These are phyloP conservation scores for Cyclospora cayetanensis DNA, from an alignment of 169 alveolate species.

Conservation along the genomic window DNA sequence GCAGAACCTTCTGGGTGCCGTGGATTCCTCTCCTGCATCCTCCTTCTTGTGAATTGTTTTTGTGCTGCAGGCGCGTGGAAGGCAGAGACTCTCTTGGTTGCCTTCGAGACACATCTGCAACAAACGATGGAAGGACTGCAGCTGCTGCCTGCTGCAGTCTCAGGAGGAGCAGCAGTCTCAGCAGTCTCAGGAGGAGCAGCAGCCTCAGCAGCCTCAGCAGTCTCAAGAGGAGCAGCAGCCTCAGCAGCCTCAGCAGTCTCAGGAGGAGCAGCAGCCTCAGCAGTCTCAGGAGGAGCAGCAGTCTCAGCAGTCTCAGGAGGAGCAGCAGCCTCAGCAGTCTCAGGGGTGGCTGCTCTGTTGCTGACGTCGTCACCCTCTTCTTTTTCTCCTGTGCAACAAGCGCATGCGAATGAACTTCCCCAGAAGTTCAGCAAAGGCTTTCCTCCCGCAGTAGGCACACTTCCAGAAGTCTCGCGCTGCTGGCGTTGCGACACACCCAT, in stretches of 20 bases:
- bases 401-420: background rate
- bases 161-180: background rate
- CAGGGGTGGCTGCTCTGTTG: background rate
- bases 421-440: background rate
- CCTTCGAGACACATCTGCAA: background rate
- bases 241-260: background rate
- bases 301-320: background rate
- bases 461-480: background rate
- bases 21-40: background rate
- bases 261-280: background rate
- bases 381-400: background rate
- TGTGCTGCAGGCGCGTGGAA: background rate
- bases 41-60: background rate
- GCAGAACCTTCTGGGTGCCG: background rate
- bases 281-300: background rate
- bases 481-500: background rate
- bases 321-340: background rate
- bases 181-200: conserved; percentile 4
- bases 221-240: background rate
- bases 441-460: too few species aligned
- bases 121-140: background rate
- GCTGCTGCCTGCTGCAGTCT: conserved; percentile 7
- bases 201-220: background rate
- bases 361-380: background rate
- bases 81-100: background rate